Evolutionary conservation across 192 early-diverging fungal genomes (phyloP).

Genomic region (Umbelopsis sp.): DNA sequence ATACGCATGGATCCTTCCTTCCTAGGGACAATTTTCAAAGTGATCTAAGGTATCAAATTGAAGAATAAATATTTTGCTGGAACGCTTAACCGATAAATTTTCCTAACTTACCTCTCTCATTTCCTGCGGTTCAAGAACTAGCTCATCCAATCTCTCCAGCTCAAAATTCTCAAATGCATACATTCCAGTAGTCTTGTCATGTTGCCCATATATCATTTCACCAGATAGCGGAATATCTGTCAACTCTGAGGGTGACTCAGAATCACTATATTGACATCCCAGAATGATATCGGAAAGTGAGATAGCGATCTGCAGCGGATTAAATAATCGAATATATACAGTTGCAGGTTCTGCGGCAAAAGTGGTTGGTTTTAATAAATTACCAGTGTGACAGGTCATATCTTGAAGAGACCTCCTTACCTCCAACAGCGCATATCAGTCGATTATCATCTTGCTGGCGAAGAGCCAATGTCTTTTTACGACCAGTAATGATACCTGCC

Average conservation of each 20-base stretch:
- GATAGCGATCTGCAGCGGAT: conserved; percentile 75
- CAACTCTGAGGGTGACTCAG: background rate
- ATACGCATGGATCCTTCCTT: conserved; percentile 73
- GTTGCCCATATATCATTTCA: conserved; percentile 17
- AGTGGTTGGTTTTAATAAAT: background rate
- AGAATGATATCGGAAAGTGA: conserved; percentile 65
- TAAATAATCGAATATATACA: conserved; percentile 64
- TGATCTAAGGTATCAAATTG: conserved; percentile 48
- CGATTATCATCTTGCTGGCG: conserved; percentile 50
- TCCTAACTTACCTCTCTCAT: conserved; percentile 37
- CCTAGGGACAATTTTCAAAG: conserved; percentile 72
- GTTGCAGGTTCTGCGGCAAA: conserved; percentile 65
- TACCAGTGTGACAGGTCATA: background rate
- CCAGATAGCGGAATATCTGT: background rate
- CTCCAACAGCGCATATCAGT: conserved; percentile 75
- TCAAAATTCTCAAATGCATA: conserved; percentile 56
- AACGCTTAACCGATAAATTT: background rate
- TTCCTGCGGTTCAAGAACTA: conserved; percentile 57
- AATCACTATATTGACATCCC: conserved; percentile 53
- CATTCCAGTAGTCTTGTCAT: conserved; percentile 19
- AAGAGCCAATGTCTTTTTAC: conserved; percentile 32
- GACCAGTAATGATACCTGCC: conserved; percentile 33
- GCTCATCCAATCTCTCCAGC: conserved; percentile 55
- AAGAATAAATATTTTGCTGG: background rate
- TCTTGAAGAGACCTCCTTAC: conserved; percentile 36